Percentiles rank a stretch among this genome's conserved stretches.
Evolutionary conservation across 805 yeast species (phyloP).

Genomic region (Wickerhamomyces xylosicus): DNA sequence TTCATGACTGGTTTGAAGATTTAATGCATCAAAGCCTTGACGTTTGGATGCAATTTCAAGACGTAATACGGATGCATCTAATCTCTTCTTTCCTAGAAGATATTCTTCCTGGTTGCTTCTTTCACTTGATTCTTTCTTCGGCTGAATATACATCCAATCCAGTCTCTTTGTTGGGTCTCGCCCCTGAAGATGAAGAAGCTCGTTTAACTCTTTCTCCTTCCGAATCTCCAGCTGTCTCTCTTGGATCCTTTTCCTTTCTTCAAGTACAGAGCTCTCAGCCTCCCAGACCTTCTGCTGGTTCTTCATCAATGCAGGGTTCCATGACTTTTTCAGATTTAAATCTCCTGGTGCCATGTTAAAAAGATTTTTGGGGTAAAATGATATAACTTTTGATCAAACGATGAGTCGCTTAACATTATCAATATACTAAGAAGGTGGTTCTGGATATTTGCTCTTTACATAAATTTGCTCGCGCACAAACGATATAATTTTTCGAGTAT

Average conservation of each 20-base stretch:
- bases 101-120: slow-evolving; percentile 33
- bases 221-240: slow-evolving; percentile 55
- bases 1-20: slow-evolving; percentile 1
- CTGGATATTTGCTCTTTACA: too few relatives aligned
- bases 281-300: slow-evolving; percentile 83
- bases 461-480: too few relatives aligned
- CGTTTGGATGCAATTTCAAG: slow-evolving; percentile 10
- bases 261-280: slow-evolving; percentile 64
- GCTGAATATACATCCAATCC: slow-evolving; percentile 81
- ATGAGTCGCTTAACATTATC: too few relatives aligned
- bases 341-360: slow-evolving; percentile 54
- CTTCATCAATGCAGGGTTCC: slow-evolving; percentile 87
- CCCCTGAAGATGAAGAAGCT: slow-evolving; percentile 39
- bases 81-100: slow-evolving; percentile 39
- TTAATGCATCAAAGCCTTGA: slow-evolving; percentile 16
- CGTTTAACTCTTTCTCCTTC: slow-evolving; percentile 49
- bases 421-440: too few relatives aligned
- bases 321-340: slow-evolving; percentile 83
- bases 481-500: too few relatives aligned
- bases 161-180: slow-evolving; percentile 34
- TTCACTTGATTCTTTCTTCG: slow-evolving; percentile 18
- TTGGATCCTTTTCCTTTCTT: slow-evolving; percentile 56
- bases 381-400: background rate
- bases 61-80: slow-evolving; percentile 27
- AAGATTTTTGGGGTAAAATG: background rate